Percentiles rank a stretch among this genome's conserved stretches.
These are phyloP conservation scores for Fusarium cicatricum DNA, from an alignment of 2,329 filamentous ascomycete genomes.

Conservation along the genomic window DNA sequence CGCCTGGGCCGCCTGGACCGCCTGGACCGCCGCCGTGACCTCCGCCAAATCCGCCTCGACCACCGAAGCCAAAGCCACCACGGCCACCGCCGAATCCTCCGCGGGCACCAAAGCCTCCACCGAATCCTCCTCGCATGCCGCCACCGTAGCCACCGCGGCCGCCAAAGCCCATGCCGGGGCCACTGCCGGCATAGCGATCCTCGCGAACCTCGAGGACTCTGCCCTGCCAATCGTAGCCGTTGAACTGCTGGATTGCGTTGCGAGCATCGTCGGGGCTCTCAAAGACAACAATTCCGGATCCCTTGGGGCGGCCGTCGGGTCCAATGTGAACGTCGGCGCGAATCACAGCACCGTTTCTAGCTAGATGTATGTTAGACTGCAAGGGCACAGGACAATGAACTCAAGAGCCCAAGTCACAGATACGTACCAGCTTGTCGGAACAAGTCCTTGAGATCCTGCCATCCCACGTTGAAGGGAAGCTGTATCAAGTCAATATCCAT, in stretches of 20 bases:
- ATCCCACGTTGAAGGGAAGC: slow-evolving; percentile 97
- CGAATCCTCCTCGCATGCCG: slow-evolving; percentile 66
- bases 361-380: slow-evolving; percentile 39
- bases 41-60: slow-evolving; percentile 60
- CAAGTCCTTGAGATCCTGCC: slow-evolving; percentile 98
- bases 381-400: slow-evolving; percentile 1
- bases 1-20: slow-evolving; percentile 41
- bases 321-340: slow-evolving; percentile 95
- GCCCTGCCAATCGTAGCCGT: slow-evolving; percentile 98
- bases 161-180: slow-evolving; percentile 60
- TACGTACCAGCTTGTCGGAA: slow-evolving; percentile 96
- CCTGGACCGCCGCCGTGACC: slow-evolving; percentile 57
- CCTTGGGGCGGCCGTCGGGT: slow-evolving; percentile 92
- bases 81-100: slow-evolving; percentile 59
- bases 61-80: slow-evolving; percentile 58
- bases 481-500: slow-evolving; percentile 52
- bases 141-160: slow-evolving; percentile 68
- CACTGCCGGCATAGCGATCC: slow-evolving; percentile 84
- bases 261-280: slow-evolving; percentile 94
- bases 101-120: slow-evolving; percentile 61
- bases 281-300: slow-evolving; percentile 96
- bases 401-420: not conserved
- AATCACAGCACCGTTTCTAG: slow-evolving; percentile 79
- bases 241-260: slow-evolving; percentile 96
- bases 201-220: slow-evolving; percentile 93